Percentiles rank a stretch among this genome's conserved stretches.
phyloP scores from a whole-genome alignment of 2,329 filamentous ascomycete species.

The Botrytis porri region DNA sequence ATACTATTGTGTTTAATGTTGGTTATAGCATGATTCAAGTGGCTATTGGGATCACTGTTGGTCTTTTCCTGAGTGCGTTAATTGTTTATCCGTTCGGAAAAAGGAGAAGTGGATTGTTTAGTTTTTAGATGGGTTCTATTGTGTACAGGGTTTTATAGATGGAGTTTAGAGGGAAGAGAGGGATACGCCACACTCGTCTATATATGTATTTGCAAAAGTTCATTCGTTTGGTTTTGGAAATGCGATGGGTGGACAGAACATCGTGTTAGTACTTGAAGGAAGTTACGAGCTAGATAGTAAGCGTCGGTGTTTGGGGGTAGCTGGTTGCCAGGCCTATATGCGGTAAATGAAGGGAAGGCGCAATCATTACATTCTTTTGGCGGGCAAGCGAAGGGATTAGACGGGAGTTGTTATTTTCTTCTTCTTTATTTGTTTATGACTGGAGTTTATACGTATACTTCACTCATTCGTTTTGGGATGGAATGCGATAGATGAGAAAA shows the following conservation, averaged over 20 bases:
- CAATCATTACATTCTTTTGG: conserved; percentile 2
- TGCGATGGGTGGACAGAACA: conserved; percentile 4
- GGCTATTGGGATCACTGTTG: conserved; percentile 44
- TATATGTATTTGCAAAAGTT: not conserved
- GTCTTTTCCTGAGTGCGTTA: conserved; percentile 42
- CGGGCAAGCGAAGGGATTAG: not conserved
- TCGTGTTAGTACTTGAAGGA: not conserved
- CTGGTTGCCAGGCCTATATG: not conserved
- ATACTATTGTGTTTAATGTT: conserved; percentile 42
- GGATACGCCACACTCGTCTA: not conserved
- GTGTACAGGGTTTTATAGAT: not conserved
- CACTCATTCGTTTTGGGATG: not conserved
- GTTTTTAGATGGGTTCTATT: conserved; percentile 35
- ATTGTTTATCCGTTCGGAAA: conserved; percentile 44
- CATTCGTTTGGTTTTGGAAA: not conserved
- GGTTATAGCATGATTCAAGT: conserved; percentile 44
- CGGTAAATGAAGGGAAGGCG: not conserved
- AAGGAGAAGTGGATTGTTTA: conserved; percentile 42
- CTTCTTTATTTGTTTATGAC: not conserved
- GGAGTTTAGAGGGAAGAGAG: not conserved
- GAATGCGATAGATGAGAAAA: not conserved
- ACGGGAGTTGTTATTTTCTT: not conserved
- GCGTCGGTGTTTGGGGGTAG: not conserved
- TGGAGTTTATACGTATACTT: not conserved
- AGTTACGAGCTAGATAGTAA: not conserved